These are phyloP conservation scores for Dendrostoma leiphaemia DNA, from an alignment of 2,329 filamentous ascomycete species.

Conservation along the genomic window DNA sequence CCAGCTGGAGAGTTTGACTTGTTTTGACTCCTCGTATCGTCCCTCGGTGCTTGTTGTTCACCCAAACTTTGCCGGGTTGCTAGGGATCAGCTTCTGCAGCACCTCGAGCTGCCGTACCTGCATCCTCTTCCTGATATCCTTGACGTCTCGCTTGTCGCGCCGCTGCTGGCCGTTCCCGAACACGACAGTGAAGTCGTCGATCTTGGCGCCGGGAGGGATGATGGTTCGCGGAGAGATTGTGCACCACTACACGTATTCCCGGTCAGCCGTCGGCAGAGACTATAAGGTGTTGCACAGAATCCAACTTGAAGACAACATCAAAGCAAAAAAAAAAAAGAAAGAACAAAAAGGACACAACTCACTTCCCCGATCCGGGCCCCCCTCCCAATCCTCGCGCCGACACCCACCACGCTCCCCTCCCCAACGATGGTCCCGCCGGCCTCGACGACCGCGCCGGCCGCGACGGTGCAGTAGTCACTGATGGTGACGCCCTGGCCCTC, in stretches of 20 bases:
- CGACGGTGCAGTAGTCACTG: constrained; percentile 60
- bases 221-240: constrained; percentile 66
- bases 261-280: constrained; percentile 3
- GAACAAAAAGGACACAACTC: too few relatives aligned
- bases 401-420: constrained; percentile 59
- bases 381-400: constrained; percentile 57
- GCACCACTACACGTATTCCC: constrained; percentile 42
- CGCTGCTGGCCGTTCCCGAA: constrained; percentile 63
- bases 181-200: constrained; percentile 68
- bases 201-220: constrained; percentile 53
- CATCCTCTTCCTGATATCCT: constrained; percentile 61
- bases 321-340: too few relatives aligned
- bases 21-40: background rate
- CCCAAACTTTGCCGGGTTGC: constrained; percentile 53
- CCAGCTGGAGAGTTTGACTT: background rate
- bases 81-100: constrained; percentile 64
- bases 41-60: constrained; percentile 19
- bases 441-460: constrained; percentile 60
- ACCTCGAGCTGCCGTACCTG: constrained; percentile 68
- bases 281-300: too few relatives aligned
- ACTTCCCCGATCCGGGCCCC: constrained; percentile 65
- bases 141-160: constrained; percentile 57
- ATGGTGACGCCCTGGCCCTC: constrained; percentile 45
- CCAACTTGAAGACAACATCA: too few relatives aligned
- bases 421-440: constrained; percentile 61